Base-by-base conservation (phyloP, 805 yeast genomes). In the Cyberlindnera maclurae region DNA sequence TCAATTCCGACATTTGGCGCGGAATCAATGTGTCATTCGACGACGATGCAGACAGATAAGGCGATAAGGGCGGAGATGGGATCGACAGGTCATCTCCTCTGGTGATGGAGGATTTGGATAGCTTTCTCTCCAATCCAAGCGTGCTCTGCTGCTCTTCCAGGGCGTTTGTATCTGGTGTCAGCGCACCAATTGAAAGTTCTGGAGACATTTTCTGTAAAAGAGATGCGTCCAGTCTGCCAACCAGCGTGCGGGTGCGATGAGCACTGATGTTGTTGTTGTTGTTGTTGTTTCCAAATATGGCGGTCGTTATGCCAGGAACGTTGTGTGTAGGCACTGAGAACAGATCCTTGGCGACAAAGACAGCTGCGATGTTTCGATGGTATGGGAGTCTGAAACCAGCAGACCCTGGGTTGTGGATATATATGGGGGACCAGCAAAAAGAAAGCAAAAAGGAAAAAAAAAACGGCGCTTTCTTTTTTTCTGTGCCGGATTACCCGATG, bases 1-100 rank as follows among this genome's bases (percentile, higher is more conserved):
- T 45, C 12, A 43, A 44, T 11, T 47, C 41, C 9, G 35, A 12
- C 10, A 33, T 12, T 36, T 55, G 45, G 33, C 44, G 38, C 20
- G 34, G 43, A 8, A 40, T 34, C 12, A 39, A 15, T 18, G 26
- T 18, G 20, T 15, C 22, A 12, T 5, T 6, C 4, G 36, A 26
- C 12, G 36, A 13, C 17, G 29, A 11, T 32, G 49, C 29, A 8
- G 45, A 30, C 31, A 58, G 67, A 43, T 59, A 63, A 36, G 73
- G 73, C 3, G 73, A 67, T 41, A 66, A 54, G 33, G 73, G 72
- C 6, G 73, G 73, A 12, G 72, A 67, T 29, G 68, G 66, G 18
- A 68, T 68, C 5, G 59, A 51, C 28, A 45, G 52, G 28, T 58
- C 59, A 31, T 49, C 52, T 4, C 50, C 46, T 43, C 52, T 48